Evolutionary conservation across 2,329 filamentous ascomycete genomes (phyloP).

Genomic region (Alternaria arborescens): DNA sequence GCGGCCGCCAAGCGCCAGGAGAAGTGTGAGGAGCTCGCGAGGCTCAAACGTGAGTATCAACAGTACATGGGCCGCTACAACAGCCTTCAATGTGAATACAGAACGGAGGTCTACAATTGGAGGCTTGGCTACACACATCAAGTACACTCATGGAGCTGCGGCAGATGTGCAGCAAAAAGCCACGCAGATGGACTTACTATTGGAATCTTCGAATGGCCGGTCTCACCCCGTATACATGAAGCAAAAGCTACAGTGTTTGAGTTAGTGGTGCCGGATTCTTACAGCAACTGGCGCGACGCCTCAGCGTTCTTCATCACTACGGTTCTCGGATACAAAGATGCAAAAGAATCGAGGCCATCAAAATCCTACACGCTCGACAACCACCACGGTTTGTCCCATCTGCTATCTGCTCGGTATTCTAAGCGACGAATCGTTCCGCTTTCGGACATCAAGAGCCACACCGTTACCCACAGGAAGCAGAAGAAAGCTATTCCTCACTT

Average conservation of each 20-base stretch:
- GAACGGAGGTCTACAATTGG: slow-evolving; percentile 3
- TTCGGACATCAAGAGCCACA: slow-evolving; percentile 51
- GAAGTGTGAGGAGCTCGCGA: slow-evolving; percentile 35
- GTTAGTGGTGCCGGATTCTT: slow-evolving; percentile 53
- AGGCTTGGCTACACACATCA: slow-evolving; percentile 11
- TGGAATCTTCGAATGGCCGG: slow-evolving; percentile 64
- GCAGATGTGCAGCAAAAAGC: slow-evolving; percentile 40
- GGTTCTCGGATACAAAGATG: slow-evolving; percentile 44
- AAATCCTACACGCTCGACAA: slow-evolving; percentile 20
- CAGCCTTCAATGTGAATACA: slow-evolving; percentile 20
- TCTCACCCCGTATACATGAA: slow-evolving; percentile 48
- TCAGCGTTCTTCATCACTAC: slow-evolving; percentile 55
- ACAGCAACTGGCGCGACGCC: slow-evolving; percentile 60
- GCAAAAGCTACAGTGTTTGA: slow-evolving; percentile 64
- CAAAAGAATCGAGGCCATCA: not conserved
- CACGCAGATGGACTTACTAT: slow-evolving; percentile 57
- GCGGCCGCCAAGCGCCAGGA: slow-evolving; percentile 40
- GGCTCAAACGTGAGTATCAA: slow-evolving; percentile 20
- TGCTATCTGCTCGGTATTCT: slow-evolving; percentile 5
- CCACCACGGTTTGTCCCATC: slow-evolving; percentile 19
- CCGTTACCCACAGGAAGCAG: slow-evolving; percentile 45
- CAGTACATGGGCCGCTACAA: slow-evolving; percentile 23
- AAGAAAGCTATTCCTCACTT: slow-evolving; percentile 36
- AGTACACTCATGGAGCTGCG: slow-evolving; percentile 24
- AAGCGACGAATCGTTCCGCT: slow-evolving; percentile 42